Conservation (phyloP, 192 early-diverging fungal species). For the Podila horticola region DNA sequence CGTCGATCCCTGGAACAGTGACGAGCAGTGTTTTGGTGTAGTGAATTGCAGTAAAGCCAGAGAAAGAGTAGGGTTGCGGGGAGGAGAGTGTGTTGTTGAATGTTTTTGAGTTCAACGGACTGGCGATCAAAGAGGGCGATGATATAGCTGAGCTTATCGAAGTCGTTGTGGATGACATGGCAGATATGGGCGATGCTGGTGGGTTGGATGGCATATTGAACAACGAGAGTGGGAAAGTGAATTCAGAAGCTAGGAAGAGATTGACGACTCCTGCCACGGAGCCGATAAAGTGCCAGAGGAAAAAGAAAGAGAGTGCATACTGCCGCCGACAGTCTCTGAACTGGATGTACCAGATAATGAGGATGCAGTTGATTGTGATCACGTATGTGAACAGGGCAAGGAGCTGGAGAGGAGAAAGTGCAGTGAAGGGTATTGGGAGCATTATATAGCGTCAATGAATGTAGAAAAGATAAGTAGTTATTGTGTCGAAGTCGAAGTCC, state of each 20-base stretch:
- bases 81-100: not conserved
- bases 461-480: not conserved
- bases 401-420: not conserved
- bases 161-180: not conserved
- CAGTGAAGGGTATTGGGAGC: not conserved
- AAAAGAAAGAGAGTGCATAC: constrained; percentile 25
- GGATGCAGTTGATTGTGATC: not conserved
- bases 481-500: too few species aligned
- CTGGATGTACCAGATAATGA: constrained; percentile 18
- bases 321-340: constrained; percentile 16
- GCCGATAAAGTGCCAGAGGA: constrained; percentile 23
- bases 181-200: not conserved
- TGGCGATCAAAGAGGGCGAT: not conserved
- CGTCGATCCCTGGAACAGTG: not conserved
- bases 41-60: not conserved
- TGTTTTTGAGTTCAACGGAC: not conserved
- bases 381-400: not conserved
- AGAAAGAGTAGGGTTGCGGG: not conserved
- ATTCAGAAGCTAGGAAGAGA: not conserved
- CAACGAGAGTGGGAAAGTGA: not conserved
- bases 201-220: not conserved
- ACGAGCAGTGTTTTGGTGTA: not conserved
- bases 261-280: constrained; percentile 5
- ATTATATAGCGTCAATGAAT: not conserved
- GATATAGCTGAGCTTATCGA: not conserved